Percentiles rank a stretch among this genome's conserved stretches.
These are phyloP conservation scores for Prillingera fragicola DNA, from an alignment of 1,284 basidiomycete genomes.

Conservation along the genomic window DNA sequence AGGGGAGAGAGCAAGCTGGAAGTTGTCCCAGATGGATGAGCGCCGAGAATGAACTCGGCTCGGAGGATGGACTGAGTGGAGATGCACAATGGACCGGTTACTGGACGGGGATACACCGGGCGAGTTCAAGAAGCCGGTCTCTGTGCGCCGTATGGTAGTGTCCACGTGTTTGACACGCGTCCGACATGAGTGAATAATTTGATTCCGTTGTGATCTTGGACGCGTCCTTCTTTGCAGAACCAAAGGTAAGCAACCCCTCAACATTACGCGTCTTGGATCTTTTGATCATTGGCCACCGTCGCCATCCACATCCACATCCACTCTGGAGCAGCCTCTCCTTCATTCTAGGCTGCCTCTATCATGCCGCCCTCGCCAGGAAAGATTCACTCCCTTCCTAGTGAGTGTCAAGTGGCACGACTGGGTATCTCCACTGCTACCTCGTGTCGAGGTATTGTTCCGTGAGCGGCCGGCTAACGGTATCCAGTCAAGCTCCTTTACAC, in stretches of 20 bases:
- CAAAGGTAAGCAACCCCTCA: no score
- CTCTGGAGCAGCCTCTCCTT: not conserved
- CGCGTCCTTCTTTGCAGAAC: not conserved
- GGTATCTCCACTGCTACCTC: not conserved
- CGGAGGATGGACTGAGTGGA: not conserved
- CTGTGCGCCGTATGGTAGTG: no score
- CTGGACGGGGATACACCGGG: not conserved
- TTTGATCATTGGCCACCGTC: not conserved
- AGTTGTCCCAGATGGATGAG: no score
- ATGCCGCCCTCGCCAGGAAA: constrained; percentile 42
- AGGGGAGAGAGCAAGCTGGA: no score
- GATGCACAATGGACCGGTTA: not conserved
- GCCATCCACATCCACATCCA: not conserved
- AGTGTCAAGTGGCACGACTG: constrained; percentile 1
- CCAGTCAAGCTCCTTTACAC: constrained; percentile 45
- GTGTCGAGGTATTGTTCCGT: not conserved
- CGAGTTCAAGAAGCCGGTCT: no score
- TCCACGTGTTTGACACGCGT: no score
- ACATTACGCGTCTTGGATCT: not conserved
- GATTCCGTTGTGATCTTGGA: constrained; percentile 1
- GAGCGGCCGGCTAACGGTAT: not conserved
- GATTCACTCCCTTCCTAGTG: constrained; percentile 39
- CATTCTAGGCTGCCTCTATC: not conserved
- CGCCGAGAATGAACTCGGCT: no score
- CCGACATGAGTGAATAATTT: not conserved